phyloP scores from a whole-genome alignment of 257 asterid genomes.

The Lycium barbarum region DNA sequence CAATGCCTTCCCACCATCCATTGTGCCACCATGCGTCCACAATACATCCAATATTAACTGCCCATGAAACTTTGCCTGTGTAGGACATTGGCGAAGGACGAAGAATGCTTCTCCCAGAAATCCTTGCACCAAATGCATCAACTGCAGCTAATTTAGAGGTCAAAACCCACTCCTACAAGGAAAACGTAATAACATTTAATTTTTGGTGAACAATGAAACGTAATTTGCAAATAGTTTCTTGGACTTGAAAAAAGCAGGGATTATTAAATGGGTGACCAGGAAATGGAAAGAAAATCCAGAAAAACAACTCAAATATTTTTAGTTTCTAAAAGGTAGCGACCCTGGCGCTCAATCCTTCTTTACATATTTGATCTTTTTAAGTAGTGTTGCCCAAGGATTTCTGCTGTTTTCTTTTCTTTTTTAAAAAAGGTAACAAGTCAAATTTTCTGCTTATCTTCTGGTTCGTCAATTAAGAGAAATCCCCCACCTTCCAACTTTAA shows the following conservation, averaged over 20 bases:
- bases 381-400: neutral
- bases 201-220: neutral
- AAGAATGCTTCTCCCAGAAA: slow-evolving; percentile 63
- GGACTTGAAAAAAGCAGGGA: neutral
- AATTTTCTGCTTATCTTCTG: neutral
- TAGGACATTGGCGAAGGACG: slow-evolving; percentile 53
- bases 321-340: neutral
- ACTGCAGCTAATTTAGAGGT: slow-evolving; percentile 61
- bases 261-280: neutral
- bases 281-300: neutral
- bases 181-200: neutral
- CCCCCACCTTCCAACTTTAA: neutral
- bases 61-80: slow-evolving; percentile 35
- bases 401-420: neutral
- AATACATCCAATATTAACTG: slow-evolving; percentile 52
- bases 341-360: neutral
- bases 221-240: neutral
- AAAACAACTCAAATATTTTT: neutral
- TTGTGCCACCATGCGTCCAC: slow-evolving; percentile 92
- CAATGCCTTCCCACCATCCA: slow-evolving; percentile 98
- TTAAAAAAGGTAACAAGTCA: neutral
- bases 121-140: slow-evolving; percentile 61
- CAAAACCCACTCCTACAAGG: slow-evolving; percentile 78
- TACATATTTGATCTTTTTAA: neutral
- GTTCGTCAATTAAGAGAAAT: neutral